Base-by-base conservation (phyloP, 2,329 filamentous ascomycete genomes). In the Macrophomina phaseolina region DNA sequence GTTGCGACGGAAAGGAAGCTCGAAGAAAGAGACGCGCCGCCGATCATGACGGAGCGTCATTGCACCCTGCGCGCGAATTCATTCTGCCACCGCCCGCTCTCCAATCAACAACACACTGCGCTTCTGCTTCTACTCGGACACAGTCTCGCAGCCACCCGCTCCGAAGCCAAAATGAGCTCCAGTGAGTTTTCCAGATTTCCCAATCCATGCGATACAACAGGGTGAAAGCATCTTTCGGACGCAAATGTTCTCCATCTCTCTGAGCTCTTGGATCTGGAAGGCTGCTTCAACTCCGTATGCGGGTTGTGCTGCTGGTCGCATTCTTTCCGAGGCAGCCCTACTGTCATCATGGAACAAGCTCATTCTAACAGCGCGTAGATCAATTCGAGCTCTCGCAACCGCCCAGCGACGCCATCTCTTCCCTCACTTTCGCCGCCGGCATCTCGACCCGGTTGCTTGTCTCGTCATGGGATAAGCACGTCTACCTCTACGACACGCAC, bases 381-480 rank as follows among this genome's bases (percentile, higher is more conserved):
- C 93, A 97, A 84, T 94, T 92, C 81, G 91, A 95, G 80, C 87
- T 97, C 75, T 85, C 89, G 68, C 88, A 92, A 73, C 90, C 93
- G 55, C 95, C 95, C 11, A 87, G 86, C 72, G 95, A 99, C 80
- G 92, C 91, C 73, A 91, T 98, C 73, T 97, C 94, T 56, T 86
- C 93, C 30, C 83, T 98, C 74, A 89, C 89, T 75, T 99, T 97
- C 84, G 92, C 94, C 70, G 91, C 93, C 42, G 82, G 85, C 68
- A 88, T 89, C n/a, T 86, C 90, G 3, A 88, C 85, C 64, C 90
- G 89, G 72, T 86, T 99, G 45, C 87, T 96, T n/a, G 94, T 94
- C 72, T 91, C 94, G 11, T 97, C 93, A 66, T 99, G 95, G 95
- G 94, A 98, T 81, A 92, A 90, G 79, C 88, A 92, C 77, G 88